Base-by-base conservation (phyloP, 805 yeast species). In the Candida piceae region DNA sequence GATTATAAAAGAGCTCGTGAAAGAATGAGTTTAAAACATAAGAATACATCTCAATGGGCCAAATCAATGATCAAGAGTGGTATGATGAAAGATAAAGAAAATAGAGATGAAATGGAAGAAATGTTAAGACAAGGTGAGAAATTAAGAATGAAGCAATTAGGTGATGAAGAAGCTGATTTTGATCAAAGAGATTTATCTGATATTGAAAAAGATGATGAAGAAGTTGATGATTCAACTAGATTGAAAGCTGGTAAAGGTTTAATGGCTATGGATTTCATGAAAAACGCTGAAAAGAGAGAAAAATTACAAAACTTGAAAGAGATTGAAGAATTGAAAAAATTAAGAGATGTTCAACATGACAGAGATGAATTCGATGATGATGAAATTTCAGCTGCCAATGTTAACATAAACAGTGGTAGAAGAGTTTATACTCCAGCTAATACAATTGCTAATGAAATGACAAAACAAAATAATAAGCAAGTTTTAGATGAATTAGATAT, bases 181-280 rank as follows among this genome's bases (percentile, higher is more conserved):
- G 74, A 68, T 42, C 61, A 62, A 26, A 46, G 63, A 29, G 67
- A 70, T 33, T 56, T 76, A 39, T 69, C 72, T 51, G 81, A 78
- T 47, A 65, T 75, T 12, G 78, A 71, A 34, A 58, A 64, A 5
- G 70, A 70, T 21, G 71, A 69, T 36, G 56, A 60, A 5, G 56
- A 61, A n/a, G 55, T 47, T 8, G 70, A 60, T 9, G 63, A 52
- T 7, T 70, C 63, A 10, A 50, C 49, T 2, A 57, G 59, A 23
- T 60, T 65, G 22, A 70, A 67, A 31, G 58, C 80, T n/a, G 89
- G 93, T 16, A 90, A 89, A 59, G 97, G 97, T 38, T 80, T 90
- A 16, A 64, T 90, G 72, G 82, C 79, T 33, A 93, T 93, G 97
- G 95, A 89, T 48, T 90, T 90, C 60, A 90, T 90, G 97, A 80